Evolutionary conservation across 106 monocot species (phyloP).

Genomic region (Allium sativum): DNA sequence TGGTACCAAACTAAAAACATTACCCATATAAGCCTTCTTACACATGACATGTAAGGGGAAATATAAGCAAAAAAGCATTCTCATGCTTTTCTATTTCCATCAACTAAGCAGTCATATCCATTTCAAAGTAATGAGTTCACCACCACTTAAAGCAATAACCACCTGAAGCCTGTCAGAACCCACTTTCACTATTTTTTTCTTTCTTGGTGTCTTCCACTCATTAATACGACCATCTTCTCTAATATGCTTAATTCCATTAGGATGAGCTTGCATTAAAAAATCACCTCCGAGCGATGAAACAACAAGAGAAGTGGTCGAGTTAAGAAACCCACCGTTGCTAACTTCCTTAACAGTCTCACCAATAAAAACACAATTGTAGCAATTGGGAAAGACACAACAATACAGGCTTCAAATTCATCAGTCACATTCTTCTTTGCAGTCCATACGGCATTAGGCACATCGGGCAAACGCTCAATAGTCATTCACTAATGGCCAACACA

Average conservation of each 20-base stretch:
- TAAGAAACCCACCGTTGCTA: conserved; percentile 85
- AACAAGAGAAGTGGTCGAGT: conserved; percentile 80
- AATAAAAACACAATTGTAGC: conserved; percentile 94
- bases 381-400: conserved; percentile 88
- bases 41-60: too few species aligned
- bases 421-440: conserved; percentile 89
- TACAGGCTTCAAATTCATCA: conserved; percentile 97
- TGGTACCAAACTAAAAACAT: too few species aligned
- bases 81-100: conserved; percentile 99
- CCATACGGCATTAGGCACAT: conserved; percentile 86
- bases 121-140: conserved; percentile 98
- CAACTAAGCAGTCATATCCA: conserved; percentile 90
- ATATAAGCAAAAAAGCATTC: too few species aligned
- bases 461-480: conserved; percentile 84
- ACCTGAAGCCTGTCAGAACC: conserved; percentile 92
- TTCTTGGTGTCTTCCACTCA: conserved; percentile 98
- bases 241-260: conserved; percentile 91
- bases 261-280: conserved; percentile 97
- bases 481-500: conserved; percentile 86
- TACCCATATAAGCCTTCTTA: too few species aligned
- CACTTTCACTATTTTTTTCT: conserved; percentile 97
- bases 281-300: conserved; percentile 87
- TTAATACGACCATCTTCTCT: conserved; percentile 95
- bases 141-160: conserved; percentile 93
- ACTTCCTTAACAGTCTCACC: conserved; percentile 99